phyloP scores from a whole-genome alignment of 352 stramenopile species.

The Pythium coloratum region DNA sequence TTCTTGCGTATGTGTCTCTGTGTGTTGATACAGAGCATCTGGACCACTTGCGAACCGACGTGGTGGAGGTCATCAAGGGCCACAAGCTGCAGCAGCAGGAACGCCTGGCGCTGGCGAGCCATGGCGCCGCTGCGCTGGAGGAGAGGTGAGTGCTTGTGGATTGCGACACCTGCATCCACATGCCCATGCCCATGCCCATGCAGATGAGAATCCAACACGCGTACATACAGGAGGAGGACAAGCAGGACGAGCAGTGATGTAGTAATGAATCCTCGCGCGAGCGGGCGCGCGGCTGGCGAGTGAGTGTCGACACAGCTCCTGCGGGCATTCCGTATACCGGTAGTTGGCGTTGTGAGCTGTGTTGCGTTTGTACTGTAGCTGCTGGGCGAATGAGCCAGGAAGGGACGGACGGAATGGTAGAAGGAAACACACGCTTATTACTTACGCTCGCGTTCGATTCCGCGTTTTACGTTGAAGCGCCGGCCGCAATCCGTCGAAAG shows the following conservation, averaged over 20 bases:
- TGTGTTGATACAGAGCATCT: conserved; percentile 26
- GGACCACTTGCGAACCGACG: conserved; percentile 38
- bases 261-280: no score
- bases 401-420: not conserved
- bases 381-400: not conserved
- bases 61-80: conserved; percentile 46
- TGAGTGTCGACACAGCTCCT: not conserved
- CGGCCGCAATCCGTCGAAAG: not conserved
- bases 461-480: not conserved
- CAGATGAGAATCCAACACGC: not conserved
- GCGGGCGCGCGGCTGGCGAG: not conserved
- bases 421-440: not conserved
- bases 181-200: not conserved
- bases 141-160: not conserved
- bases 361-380: not conserved
- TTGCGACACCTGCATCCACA: no score
- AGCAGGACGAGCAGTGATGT: not conserved
- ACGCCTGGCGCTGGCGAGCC: not conserved
- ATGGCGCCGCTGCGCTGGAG: conserved; percentile 4
- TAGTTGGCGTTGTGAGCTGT: not conserved
- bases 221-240: not conserved
- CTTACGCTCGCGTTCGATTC: not conserved
- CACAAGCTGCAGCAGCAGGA: conserved; percentile 33
- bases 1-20: not conserved
- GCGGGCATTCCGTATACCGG: not conserved